phyloP scores from a whole-genome alignment of 2,329 filamentous ascomycete species.

The Sodiomyces alkalinus region DNA sequence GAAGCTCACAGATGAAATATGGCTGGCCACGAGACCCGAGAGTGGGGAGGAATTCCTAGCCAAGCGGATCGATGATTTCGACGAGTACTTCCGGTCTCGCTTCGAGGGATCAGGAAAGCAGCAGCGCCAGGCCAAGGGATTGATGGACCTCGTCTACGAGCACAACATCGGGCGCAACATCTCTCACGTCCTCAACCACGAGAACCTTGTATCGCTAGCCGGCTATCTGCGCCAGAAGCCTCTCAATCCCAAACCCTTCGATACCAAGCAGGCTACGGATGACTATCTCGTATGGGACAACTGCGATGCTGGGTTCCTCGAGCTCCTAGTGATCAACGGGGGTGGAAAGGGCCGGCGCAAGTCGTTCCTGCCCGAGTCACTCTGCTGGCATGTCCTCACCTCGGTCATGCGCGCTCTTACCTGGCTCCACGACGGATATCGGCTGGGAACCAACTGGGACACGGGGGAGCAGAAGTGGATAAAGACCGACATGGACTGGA shows the following conservation, averaged over 20 bases:
- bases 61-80: conserved; percentile 9
- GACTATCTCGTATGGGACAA: conserved; percentile 32
- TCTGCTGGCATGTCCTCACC: conserved; percentile 40
- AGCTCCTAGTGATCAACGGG: conserved; percentile 17
- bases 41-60: conserved; percentile 20
- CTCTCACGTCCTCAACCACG: conserved; percentile 28
- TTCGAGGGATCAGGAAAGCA: conserved; percentile 7
- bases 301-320: conserved; percentile 34
- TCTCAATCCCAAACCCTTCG: conserved; percentile 6
- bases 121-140: conserved; percentile 7
- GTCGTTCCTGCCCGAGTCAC: conserved; percentile 30
- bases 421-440: conserved; percentile 35
- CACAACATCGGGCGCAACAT: conserved; percentile 15
- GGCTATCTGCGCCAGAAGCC: conserved; percentile 17
- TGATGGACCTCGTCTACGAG: conserved; percentile 13
- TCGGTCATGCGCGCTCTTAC: conserved; percentile 31
- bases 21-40: conserved; percentile 16
- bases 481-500: conserved; percentile 26
- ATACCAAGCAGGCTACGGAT: conserved; percentile 9
- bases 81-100: conserved; percentile 4
- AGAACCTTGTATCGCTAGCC: conserved; percentile 30
- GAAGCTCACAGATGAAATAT: conserved; percentile 12
- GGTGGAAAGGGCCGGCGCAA: conserved; percentile 8
- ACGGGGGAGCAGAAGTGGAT: conserved; percentile 4
- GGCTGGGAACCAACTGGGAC: conserved; percentile 9